phyloP scores from a whole-genome alignment of 345 rosid genomes.

The Citrus sp. region DNA sequence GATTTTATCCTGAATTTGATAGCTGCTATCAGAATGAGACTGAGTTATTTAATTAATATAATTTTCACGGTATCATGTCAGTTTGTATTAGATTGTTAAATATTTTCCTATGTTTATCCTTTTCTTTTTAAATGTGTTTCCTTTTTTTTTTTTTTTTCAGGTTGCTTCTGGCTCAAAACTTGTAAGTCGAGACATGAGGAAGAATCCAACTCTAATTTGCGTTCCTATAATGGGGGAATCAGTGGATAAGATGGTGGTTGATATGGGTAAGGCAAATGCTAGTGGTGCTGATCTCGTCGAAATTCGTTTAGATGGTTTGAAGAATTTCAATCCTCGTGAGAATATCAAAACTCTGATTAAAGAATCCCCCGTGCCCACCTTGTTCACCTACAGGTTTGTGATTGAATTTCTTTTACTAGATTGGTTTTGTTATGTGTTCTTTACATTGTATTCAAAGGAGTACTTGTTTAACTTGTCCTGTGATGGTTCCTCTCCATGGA shows the following conservation, averaged over 20 bases:
- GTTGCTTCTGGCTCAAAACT: constrained; percentile 32
- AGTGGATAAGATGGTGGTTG: constrained; percentile 46
- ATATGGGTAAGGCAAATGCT: constrained; percentile 49
- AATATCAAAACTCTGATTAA: constrained; percentile 52
- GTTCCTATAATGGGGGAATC: constrained; percentile 80
- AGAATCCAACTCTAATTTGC: constrained; percentile 68
- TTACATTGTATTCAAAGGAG: not conserved
- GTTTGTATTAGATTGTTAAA: not conserved
- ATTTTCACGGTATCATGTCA: not conserved
- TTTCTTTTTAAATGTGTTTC: not conserved
- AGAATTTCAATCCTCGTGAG: constrained; percentile 37
- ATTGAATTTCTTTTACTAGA: not conserved
- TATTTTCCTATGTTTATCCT: not conserved
- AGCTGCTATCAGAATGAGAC: not conserved
- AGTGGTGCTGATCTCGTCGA: constrained; percentile 84
- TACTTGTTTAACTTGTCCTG: not conserved
- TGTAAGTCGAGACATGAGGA: constrained; percentile 31
- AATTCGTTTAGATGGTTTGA: constrained; percentile 71
- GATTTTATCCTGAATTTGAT: not conserved
- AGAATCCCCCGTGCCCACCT: constrained; percentile 63
- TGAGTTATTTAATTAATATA: no score
- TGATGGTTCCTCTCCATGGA: not conserved
- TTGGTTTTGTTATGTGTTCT: not conserved
- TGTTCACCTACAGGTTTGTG: constrained; percentile 83
- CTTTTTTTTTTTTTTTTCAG: not conserved